Evolutionary conservation across 495 filamentous ascomycete genomes (phyloP), one percentile per base, ranked within the genome.

Genomic region (Lindgomyces ingoldianus): DNA sequence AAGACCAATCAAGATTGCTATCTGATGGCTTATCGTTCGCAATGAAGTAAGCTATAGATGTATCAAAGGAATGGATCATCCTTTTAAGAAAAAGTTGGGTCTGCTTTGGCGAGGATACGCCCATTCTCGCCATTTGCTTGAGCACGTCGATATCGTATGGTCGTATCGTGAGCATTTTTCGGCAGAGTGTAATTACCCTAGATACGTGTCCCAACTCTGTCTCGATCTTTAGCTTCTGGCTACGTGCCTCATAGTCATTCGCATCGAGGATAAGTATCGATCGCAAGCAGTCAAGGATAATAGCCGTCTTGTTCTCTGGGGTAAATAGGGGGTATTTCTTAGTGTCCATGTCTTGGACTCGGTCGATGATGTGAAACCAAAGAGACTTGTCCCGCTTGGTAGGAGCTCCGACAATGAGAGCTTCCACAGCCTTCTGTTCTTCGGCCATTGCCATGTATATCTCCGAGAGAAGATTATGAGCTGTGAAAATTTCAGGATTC

Each of bases 401-500:
- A 69, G 89, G 86, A 30, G 89, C 89, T 48, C 90, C 90, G 48
- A 81, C 84, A 62, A 89, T 84, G 29, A 89, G 75, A 60, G 88
- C 89, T 21, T 80, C 81, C 30, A 91, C 71, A 11, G 89, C 84
- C 55, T 89, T 85, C 59, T 87, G 81, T 42, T 82, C 80, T 46
- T 91, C 80, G 2, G 87, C 89, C 64, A 86, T 80, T 57, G 87
- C 84, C 41, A 85, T 73, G 69, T 89, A 85, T 49, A 93, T 85
- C 29, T 91, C 84, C 0, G 89, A 87, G 11, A 94, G 73, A 27
- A 93, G 74, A 19, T 83, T 85, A 82, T 93, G 91, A 26, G 91
- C 88, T 21, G 84, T 80, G 64, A 89, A 88, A 57, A 91, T 90
- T 72, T 96, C 92, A 14, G 89, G 89, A 71, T 96, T 96, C 68